Evolutionary conservation across 1,284 basidiomycete genomes (phyloP).

Genomic region (Boletellus deceptivus): DNA sequence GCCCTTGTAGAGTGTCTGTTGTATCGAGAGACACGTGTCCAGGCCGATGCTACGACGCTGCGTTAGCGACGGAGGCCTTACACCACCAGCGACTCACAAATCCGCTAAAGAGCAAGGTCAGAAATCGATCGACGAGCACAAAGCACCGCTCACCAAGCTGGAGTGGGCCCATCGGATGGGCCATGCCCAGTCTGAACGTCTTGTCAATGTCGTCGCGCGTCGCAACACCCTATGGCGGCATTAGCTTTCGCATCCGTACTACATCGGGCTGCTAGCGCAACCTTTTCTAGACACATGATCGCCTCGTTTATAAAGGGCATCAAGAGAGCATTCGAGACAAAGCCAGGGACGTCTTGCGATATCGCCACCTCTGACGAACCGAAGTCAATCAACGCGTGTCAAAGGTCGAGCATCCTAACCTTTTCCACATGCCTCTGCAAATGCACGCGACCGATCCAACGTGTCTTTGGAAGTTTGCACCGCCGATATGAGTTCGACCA

Average conservation of each 20-base stretch:
- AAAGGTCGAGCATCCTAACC: conserved; percentile 40
- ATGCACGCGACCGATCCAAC: conserved; percentile 74
- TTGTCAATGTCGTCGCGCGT: conserved; percentile 95
- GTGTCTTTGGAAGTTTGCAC: conserved; percentile 85
- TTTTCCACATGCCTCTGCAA: conserved; percentile 90
- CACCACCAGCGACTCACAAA: conserved; percentile 55
- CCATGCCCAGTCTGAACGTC: conserved; percentile 91
- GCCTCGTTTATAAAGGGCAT: conserved; percentile 96
- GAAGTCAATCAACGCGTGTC: not conserved
- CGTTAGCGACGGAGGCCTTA: conserved; percentile 3
- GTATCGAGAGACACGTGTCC: conserved; percentile 88
- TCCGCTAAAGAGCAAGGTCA: conserved; percentile 51
- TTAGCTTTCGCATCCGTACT: not conserved
- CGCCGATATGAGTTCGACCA: conserved; percentile 90
- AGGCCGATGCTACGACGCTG: conserved; percentile 76
- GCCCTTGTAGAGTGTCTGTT: conserved; percentile 84
- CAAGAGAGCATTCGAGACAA: conserved; percentile 82
- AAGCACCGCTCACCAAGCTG: conserved; percentile 58
- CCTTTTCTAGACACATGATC: conserved; percentile 89
- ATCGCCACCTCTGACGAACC: conserved; percentile 71
- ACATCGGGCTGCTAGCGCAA: conserved; percentile 20
- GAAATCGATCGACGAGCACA: not conserved
- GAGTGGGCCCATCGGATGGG: conserved; percentile 92
- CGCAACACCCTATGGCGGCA: conserved; percentile 65
- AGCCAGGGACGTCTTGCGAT: conserved; percentile 90